These are phyloP conservation scores for Lodderomyces parapsilosis DNA, from an alignment of 1,139 yeast genomes.

Conservation along the genomic window DNA sequence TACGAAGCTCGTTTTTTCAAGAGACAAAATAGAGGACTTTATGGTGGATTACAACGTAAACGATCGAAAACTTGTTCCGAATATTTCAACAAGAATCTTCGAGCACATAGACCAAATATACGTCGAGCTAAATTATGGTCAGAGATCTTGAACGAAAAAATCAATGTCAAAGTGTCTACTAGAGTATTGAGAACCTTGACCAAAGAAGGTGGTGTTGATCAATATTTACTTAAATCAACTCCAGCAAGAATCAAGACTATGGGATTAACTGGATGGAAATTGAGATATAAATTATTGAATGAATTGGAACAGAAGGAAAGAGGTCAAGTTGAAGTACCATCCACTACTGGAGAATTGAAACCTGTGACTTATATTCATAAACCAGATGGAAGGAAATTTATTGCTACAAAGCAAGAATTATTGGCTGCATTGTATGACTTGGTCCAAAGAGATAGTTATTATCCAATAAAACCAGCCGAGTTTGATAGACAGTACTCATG, in stretches of 20 bases:
- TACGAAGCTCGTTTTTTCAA: conserved; percentile 77
- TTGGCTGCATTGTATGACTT: conserved; percentile 52
- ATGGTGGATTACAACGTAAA: conserved; percentile 82
- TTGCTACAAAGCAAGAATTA: conserved; percentile 64
- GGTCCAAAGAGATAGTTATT: conserved; percentile 48
- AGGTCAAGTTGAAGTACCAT: conserved; percentile 14
- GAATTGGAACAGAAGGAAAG: conserved; percentile 24
- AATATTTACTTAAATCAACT: conserved; percentile 80
- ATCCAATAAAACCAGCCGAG: conserved; percentile 28
- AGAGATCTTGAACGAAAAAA: conserved; percentile 60
- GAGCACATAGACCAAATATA: conserved; percentile 83
- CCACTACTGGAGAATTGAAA: conserved; percentile 25
- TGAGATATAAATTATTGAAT: conserved; percentile 69
- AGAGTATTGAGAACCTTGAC: conserved; percentile 82
- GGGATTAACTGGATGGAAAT: conserved; percentile 89
- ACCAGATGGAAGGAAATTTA: conserved; percentile 43
- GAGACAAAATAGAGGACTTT: conserved; percentile 83
- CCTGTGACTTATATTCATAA: conserved; percentile 54
- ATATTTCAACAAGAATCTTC: conserved; percentile 65
- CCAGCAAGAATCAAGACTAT: conserved; percentile 88
- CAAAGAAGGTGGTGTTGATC: conserved; percentile 92
- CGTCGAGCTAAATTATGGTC: conserved; percentile 79
- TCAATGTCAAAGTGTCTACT: conserved; percentile 68
- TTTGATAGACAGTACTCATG: conserved; percentile 28
- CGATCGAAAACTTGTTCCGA: conserved; percentile 81